Evolutionary conservation across 768 basidiomycete genomes (phyloP).

Genomic region (Neoboletus magnificus): DNA sequence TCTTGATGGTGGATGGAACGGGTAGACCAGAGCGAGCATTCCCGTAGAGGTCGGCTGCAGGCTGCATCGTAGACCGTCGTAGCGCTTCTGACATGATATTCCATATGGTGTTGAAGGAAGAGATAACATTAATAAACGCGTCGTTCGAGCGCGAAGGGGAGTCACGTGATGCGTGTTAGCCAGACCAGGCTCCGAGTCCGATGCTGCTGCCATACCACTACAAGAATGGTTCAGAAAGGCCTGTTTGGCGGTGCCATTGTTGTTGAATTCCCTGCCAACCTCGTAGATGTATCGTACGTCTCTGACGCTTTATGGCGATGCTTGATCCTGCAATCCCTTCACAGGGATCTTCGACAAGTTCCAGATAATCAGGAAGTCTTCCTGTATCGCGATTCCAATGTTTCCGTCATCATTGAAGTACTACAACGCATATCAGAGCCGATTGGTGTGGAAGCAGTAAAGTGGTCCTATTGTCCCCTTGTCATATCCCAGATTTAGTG

Average conservation of each 20-base stretch:
- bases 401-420: constrained; percentile 83
- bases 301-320: constrained; percentile 6
- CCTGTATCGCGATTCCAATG: constrained; percentile 61
- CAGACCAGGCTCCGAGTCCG: no score
- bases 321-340: neutral
- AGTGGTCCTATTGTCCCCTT: constrained; percentile 41
- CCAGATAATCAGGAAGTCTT: constrained; percentile 96
- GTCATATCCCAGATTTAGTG: constrained; percentile 1
- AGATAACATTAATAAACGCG: neutral
- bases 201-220: neutral
- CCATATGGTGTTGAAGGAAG: neutral
- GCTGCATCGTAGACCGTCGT: constrained; percentile 59
- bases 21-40: constrained; percentile 65
- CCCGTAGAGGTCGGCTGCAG: constrained; percentile 46
- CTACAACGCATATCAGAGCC: constrained; percentile 64
- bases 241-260: constrained; percentile 90
- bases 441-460: constrained; percentile 60
- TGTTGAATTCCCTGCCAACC: constrained; percentile 47
- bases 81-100: constrained; percentile 43
- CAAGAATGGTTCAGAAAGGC: constrained; percentile 10
- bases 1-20: constrained; percentile 72
- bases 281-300: constrained; percentile 86
- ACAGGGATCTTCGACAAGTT: constrained; percentile 71
- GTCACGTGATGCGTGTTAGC: constrained; percentile 20
- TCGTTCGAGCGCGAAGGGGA: neutral